Percentiles rank a stretch among this genome's conserved stretches.
Evolutionary conservation across 768 basidiomycete species (phyloP).

Genomic region (Tricholoma terreum): DNA sequence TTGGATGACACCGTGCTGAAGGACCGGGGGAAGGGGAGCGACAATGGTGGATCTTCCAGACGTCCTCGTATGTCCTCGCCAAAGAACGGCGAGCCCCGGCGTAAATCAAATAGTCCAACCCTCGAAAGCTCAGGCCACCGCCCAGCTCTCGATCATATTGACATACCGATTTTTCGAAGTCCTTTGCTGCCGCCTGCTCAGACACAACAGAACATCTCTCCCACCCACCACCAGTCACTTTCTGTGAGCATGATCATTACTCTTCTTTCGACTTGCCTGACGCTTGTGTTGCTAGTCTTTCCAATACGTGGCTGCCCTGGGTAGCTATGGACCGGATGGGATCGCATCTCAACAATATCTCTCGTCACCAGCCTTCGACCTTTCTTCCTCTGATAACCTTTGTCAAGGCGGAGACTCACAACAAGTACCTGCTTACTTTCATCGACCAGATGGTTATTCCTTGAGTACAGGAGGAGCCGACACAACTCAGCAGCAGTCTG

Average conservation of each 20-base stretch:
- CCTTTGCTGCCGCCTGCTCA: slow-evolving; percentile 26
- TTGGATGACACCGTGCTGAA: not conserved
- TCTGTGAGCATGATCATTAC: not conserved
- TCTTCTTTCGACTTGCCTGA: not conserved
- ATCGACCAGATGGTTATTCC: not conserved
- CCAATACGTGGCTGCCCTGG: not conserved
- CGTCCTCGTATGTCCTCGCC: not conserved
- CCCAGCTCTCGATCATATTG: not conserved
- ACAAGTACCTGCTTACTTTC: not conserved
- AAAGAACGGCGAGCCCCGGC: not conserved
- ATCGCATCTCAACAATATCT: not conserved
- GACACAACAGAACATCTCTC: not conserved
- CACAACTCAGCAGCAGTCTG: not conserved
- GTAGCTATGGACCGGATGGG: not conserved
- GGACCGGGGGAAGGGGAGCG: not conserved
- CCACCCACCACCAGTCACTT: slow-evolving; percentile 4
- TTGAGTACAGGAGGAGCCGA: not conserved
- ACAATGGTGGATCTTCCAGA: not conserved
- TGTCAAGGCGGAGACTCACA: not conserved
- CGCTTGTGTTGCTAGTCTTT: not conserved
- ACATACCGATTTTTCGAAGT: slow-evolving; percentile 23
- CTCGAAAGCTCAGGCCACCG: not conserved
- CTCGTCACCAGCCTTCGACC: not conserved
- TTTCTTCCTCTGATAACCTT: not conserved
- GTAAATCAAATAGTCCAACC: not conserved